Evolutionary conservation across 352 stramenopile species (phyloP).

Genomic region (Peronosclerospora sorghi): DNA sequence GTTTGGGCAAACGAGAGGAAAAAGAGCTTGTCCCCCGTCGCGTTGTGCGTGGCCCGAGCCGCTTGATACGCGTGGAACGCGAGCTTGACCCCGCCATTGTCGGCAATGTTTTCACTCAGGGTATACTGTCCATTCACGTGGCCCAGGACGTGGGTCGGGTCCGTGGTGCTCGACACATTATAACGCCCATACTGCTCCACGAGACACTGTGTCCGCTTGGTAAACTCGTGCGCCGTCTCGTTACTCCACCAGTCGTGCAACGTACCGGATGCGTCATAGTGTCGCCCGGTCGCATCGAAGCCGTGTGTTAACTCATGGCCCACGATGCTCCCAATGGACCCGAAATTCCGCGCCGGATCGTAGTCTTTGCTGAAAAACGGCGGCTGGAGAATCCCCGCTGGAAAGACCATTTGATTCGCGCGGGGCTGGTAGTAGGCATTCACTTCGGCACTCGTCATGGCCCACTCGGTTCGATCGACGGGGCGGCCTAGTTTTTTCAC

Average conservation of each 20-base stretch:
- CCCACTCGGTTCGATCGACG: constrained; percentile 68
- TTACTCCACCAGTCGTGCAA: constrained; percentile 90
- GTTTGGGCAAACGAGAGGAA: constrained; percentile 70
- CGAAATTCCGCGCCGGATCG: constrained; percentile 88
- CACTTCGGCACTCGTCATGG: constrained; percentile 88
- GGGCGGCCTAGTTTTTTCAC: constrained; percentile 25
- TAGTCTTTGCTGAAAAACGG: constrained; percentile 85
- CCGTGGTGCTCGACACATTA: constrained; percentile 26
- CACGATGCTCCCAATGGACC: constrained; percentile 88
- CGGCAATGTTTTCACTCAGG: constrained; percentile 73
- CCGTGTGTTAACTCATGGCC: constrained; percentile 94
- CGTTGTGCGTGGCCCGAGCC: constrained; percentile 16
- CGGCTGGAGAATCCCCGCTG: constrained; percentile 90
- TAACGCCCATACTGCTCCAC: constrained; percentile 53
- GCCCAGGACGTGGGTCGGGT: constrained; percentile 35
- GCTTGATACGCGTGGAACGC: constrained; percentile 49
- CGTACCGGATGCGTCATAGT: constrained; percentile 84
- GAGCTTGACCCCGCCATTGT: constrained; percentile 73
- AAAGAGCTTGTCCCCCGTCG: constrained; percentile 44
- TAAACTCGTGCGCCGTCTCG: constrained; percentile 70
- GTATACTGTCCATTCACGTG: constrained; percentile 74
- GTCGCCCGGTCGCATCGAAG: constrained; percentile 89
- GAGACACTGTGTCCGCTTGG: constrained; percentile 41
- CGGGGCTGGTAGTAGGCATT: constrained; percentile 83
- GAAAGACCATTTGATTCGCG: constrained; percentile 91